Conservation (phyloP, 768 basidiomycete species). For the Ephemerocybe angulata region DNA sequence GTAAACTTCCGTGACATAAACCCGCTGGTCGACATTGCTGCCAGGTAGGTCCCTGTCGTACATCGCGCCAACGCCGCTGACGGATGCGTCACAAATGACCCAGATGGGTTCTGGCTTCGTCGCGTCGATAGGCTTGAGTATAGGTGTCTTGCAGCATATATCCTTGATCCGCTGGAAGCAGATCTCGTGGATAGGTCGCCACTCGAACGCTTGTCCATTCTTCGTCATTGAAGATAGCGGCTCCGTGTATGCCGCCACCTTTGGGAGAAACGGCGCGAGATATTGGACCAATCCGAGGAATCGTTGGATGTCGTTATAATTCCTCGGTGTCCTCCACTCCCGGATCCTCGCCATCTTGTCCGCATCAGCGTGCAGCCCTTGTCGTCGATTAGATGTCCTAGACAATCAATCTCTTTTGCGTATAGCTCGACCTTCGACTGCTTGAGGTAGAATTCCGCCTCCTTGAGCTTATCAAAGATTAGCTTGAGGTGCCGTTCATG, state of each 20-base stretch:
- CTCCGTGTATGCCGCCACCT: constrained; percentile 27
- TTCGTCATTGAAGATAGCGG: constrained; percentile 25
- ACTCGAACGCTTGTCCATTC: constrained; percentile 25
- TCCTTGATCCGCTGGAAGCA: no score
- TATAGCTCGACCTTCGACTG: no score
- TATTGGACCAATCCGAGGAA: constrained; percentile 41
- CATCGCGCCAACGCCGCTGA: no score
- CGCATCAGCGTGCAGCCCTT: constrained; percentile 31
- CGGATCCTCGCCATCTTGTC: no score
- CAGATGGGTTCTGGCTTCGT: constrained; percentile 19
- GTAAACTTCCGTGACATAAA: constrained; percentile 28
- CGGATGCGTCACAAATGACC: constrained; percentile 25
- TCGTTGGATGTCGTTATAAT: constrained; percentile 32
- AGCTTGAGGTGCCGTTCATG: constrained; percentile 31
- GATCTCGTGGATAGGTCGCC: constrained; percentile 13
- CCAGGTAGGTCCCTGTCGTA: constrained; percentile 26
- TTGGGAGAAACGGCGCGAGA: no score
- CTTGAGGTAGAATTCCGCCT: constrained; percentile 29
- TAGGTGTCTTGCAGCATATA: constrained; percentile 17
- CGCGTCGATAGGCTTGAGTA: constrained; percentile 22
- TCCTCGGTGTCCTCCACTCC: no score
- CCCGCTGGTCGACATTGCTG: constrained; percentile 21
- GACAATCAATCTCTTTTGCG: constrained; percentile 33
- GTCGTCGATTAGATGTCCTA: constrained; percentile 40
- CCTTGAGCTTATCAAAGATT: constrained; percentile 27